Evolutionary conservation across 148 eudicot species (phyloP).

Genomic region (Chenopodium formosanum): DNA sequence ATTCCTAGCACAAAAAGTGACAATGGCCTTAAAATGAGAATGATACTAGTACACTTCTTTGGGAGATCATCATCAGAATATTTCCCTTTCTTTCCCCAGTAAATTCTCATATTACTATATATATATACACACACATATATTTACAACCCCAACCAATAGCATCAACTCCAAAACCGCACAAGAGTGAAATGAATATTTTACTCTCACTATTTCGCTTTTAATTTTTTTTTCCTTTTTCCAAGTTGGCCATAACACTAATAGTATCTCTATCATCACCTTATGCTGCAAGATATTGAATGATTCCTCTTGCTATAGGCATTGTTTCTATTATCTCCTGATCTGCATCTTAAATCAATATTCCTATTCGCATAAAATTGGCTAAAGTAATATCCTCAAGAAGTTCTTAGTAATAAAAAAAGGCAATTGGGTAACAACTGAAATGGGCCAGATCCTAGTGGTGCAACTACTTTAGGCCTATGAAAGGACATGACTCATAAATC

Average conservation of each 20-base stretch:
- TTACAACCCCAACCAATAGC: conserved; percentile 26
- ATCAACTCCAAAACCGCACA: conserved; percentile 22
- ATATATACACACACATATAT: too few relatives aligned
- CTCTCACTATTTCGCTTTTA: neutral
- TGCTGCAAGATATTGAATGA: conserved; percentile 24
- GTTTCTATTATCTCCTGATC: conserved; percentile 18
- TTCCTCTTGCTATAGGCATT: conserved; percentile 28
- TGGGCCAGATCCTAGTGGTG: conserved; percentile 8
- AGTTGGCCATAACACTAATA: conserved; percentile 23
- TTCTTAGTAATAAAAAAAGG: neutral
- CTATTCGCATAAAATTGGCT: conserved; percentile 17
- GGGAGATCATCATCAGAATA: conserved; percentile 19
- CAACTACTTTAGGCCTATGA: neutral
- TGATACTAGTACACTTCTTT: conserved; percentile 17
- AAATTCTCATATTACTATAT: conserved; percentile 11
- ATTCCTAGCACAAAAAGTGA: conserved; percentile 24
- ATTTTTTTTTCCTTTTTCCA: neutral
- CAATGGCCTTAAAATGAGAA: conserved; percentile 17
- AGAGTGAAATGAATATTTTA: conserved; percentile 23
- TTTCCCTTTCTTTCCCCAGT: conserved; percentile 19
- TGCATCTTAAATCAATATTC: conserved; percentile 14
- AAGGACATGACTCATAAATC: neutral
- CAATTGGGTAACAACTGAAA: conserved; percentile 13
- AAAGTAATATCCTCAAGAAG: neutral
- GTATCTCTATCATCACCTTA: conserved; percentile 30